These are phyloP conservation scores for Prunus davidiana DNA, from an alignment of 306 rosid genomes.

Conservation along the genomic window DNA sequence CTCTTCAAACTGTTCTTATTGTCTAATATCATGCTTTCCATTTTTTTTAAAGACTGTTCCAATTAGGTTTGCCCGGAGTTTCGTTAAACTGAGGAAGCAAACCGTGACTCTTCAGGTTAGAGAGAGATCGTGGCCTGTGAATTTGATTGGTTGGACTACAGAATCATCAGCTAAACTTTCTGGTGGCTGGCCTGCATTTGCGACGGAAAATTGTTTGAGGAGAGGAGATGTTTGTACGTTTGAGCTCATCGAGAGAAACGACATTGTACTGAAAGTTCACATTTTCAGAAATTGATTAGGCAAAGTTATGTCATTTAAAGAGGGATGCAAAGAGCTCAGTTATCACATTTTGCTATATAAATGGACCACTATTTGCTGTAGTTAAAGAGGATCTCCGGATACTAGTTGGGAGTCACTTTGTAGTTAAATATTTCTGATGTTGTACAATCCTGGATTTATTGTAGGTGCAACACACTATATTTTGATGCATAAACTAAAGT, in stretches of 20 bases:
- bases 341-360: not conserved
- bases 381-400: too few species aligned
- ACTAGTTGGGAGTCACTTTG: too few species aligned
- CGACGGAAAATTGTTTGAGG: not conserved
- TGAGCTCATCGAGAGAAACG: conserved; percentile 1
- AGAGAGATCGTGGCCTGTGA: not conserved
- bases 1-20: not conserved
- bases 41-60: not conserved
- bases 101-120: not conserved
- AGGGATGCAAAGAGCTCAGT: not conserved
- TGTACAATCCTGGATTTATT: too few species aligned
- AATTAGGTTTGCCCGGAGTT: not conserved
- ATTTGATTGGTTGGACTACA: not conserved
- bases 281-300: not conserved
- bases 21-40: not conserved
- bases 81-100: not conserved
- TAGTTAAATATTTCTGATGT: too few species aligned
- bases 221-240: not conserved
- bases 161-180: not conserved
- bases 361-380: not conserved
- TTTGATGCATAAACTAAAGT: too few species aligned
- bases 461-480: too few species aligned
- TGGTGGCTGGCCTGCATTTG: conserved; percentile 12
- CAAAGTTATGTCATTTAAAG: not conserved
- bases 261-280: conserved; percentile 3